Conservation (phyloP, 257 asterid species). For the Solanum tarijense region DNA sequence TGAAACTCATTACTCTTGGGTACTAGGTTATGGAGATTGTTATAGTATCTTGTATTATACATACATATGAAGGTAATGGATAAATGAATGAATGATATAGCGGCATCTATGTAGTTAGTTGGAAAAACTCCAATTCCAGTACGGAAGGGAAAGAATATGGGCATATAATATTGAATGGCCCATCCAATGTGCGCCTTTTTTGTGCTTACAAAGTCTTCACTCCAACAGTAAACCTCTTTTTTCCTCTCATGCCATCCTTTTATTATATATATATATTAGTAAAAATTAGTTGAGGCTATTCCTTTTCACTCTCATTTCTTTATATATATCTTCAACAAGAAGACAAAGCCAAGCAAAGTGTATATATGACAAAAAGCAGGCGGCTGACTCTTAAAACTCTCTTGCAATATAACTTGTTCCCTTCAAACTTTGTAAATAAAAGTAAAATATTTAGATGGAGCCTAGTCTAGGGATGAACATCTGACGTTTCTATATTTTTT, state of each 20-base stretch:
- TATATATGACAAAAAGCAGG: neutral
- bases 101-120: neutral
- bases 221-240: neutral
- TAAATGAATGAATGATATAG: conserved; percentile 1
- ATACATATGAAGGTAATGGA: neutral
- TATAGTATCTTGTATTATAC: neutral
- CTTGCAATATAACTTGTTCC: neutral
- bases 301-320: neutral
- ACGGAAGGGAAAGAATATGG: conserved; percentile 13
- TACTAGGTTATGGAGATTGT: neutral
- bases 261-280: neutral
- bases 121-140: neutral
- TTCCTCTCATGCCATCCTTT: neutral
- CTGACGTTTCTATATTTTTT: neutral
- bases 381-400: neutral
- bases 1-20: neutral
- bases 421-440: neutral
- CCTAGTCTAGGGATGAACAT: neutral
- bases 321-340: neutral
- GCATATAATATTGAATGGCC: neutral
- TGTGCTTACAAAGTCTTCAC: neutral
- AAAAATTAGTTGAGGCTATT: neutral
- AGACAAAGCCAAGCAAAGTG: neutral
- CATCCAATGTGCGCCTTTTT: neutral
- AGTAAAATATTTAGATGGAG: neutral